phyloP scores from a whole-genome alignment of 1,284 basidiomycete genomes.

The Papiliotrema terrestris region DNA sequence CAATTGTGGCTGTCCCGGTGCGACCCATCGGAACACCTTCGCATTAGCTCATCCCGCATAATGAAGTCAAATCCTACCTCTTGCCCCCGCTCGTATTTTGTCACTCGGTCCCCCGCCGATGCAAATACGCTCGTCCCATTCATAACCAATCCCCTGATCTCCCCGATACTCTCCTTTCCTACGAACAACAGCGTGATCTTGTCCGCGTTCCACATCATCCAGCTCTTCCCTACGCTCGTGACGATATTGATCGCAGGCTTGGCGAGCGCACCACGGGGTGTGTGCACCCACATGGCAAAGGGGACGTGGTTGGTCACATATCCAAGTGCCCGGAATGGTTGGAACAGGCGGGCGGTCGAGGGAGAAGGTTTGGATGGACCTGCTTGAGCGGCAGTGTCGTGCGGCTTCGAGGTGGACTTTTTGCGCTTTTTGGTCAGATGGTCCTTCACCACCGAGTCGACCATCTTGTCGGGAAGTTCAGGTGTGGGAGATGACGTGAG shows the following conservation, averaged over 20 bases:
- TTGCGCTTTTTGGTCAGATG: not conserved
- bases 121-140: conserved; percentile 85
- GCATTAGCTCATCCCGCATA: conserved; percentile 7
- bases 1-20: conserved; percentile 42
- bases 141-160: conserved; percentile 73
- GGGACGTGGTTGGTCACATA: conserved; percentile 89
- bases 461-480: not conserved
- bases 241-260: conserved; percentile 77
- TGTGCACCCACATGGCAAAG: conserved; percentile 80
- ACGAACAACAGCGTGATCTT: conserved; percentile 92
- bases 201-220: conserved; percentile 95
- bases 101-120: conserved; percentile 63
- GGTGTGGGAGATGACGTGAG: not conserved
- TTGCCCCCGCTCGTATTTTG: conserved; percentile 83
- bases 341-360: conserved; percentile 60
- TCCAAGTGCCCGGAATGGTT: conserved; percentile 91
- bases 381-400: conserved; percentile 4
- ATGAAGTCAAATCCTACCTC: conserved; percentile 57
- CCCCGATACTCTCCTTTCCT: conserved; percentile 72
- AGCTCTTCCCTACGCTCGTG: conserved; percentile 83
- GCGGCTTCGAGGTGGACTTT: not conserved
- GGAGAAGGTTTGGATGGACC: conserved; percentile 13
- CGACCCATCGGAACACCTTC: conserved; percentile 8
- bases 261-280: conserved; percentile 79
- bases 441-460: not conserved